Base-by-base conservation (phyloP, 345 rosid genomes). In the Eutrema heterophyllum region DNA sequence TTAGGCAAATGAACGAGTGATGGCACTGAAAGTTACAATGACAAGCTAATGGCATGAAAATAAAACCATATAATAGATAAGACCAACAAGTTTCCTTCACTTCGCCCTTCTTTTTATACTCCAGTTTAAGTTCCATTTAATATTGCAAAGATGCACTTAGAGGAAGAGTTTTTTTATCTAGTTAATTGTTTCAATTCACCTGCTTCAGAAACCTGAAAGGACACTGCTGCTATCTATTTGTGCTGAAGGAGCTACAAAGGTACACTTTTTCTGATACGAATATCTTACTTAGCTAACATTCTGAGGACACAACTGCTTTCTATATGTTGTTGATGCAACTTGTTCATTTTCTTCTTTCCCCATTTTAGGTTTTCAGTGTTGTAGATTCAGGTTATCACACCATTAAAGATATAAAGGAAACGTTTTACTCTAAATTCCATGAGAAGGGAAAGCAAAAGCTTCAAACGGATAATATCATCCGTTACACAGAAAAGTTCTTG, bases 221-320 rank as follows among this genome's bases (percentile, higher is more conserved):
- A 86, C 77, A 27, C 75, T 93, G 81, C 80, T 83, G 78, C 80
- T 93, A 63, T 88, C 91, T 41, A 76, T 82, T 54, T 81, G 62
- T 74, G 90, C 98, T 9, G 96, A 89, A 78, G 94, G 96, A 77
- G 92, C 97, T 64, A 93, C 86, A 43, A 91, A 93, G 97, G 98
- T 93, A 74, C 26, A 54, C 9, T 52, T 33, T 68, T 24, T 77
- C 70, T 50, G 36, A 55, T 9, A 16, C 58, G 60, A 49, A 11
- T 13, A 51, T 29, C 18, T n/a, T 11, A 46, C 68, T 26, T 45
- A 57, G 58, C 64, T 40, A 26, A 12, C 46, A 65, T 36, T 50
- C 44, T 39, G 39, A 43, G 63, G 57, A 72, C 52, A 33, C 69
- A 59, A 38, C 35, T 59, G 10, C 58, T 7, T 53, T 53, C 68